Percentiles rank a stretch among this genome's conserved stretches.
phyloP scores from a whole-genome alignment of 2,329 filamentous ascomycete species.

The Akanthomyces dipterigenus region DNA sequence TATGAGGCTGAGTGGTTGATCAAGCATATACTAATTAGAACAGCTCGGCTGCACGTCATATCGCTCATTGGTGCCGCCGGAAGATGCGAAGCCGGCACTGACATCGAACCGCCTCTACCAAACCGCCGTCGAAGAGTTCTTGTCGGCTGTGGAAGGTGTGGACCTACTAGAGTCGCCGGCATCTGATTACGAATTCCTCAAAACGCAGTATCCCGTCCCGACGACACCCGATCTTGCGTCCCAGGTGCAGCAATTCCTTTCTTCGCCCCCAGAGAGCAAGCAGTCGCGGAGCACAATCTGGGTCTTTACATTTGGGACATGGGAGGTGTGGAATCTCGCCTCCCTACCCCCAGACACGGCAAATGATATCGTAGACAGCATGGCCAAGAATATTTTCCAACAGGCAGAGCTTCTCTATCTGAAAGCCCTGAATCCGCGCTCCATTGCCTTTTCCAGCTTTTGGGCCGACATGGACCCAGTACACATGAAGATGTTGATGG shows the following conservation, averaged over 20 bases:
- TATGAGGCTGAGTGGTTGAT: not conserved
- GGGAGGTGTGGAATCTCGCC: constrained; percentile 48
- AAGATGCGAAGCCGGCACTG: constrained; percentile 38
- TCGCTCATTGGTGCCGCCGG: constrained; percentile 37
- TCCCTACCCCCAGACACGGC: constrained; percentile 36
- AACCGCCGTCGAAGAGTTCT: constrained; percentile 28
- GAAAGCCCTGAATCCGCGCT: constrained; percentile 33
- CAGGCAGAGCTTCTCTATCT: constrained; percentile 42
- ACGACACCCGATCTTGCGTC: constrained; percentile 34
- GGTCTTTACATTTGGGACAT: constrained; percentile 47
- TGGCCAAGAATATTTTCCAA: constrained; percentile 34
- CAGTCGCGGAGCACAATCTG: constrained; percentile 43
- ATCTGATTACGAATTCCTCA: constrained; percentile 37
- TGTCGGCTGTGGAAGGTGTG: constrained; percentile 25
- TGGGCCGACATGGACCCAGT: constrained; percentile 25
- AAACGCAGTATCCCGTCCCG: constrained; percentile 35
- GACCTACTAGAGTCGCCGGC: constrained; percentile 28
- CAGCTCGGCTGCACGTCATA: constrained; percentile 41
- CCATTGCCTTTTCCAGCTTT: constrained; percentile 40
- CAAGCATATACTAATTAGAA: not conserved
- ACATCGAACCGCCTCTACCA: constrained; percentile 52
- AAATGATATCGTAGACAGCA: constrained; percentile 29
- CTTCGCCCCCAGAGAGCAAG: constrained; percentile 24
- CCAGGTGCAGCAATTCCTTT: constrained; percentile 42
- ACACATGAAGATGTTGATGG: constrained; percentile 21